Conservation (phyloP, 306 rosid genomes). For the Prunus armeniaca region DNA sequence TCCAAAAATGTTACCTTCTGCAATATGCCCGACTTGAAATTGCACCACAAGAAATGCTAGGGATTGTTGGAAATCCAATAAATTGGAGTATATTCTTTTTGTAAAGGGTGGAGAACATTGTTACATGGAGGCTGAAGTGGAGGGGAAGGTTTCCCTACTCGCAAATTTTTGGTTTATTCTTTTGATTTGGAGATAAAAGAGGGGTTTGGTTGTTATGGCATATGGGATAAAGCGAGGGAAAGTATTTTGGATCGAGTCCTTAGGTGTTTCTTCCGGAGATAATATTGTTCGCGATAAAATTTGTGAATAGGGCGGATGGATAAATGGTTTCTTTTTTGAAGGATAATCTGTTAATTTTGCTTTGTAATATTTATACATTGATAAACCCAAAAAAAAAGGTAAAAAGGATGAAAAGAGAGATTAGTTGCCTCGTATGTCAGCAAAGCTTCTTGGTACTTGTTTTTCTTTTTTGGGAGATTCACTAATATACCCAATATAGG, state of each 20-base stretch:
- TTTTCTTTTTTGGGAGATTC: no score
- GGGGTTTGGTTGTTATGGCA: neutral
- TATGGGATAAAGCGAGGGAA: neutral
- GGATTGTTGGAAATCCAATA: conserved; percentile 7
- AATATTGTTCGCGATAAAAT: neutral
- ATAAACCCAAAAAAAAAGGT: neutral
- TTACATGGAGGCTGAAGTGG: conserved; percentile 21
- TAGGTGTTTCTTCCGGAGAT: neutral
- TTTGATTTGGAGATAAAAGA: neutral
- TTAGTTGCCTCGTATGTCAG: neutral
- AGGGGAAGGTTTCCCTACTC: neutral
- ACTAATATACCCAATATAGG: no score
- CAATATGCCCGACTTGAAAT: neutral
- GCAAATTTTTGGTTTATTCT: conserved; percentile 10
- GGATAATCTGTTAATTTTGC: neutral
- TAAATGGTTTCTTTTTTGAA: neutral
- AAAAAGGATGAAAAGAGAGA: neutral
- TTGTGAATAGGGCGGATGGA: conserved; percentile 2
- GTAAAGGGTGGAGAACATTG: conserved; percentile 48
- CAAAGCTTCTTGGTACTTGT: neutral
- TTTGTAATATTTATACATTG: neutral
- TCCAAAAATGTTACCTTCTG: conserved; percentile 8
- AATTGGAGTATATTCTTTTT: conserved; percentile 26
- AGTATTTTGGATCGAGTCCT: neutral
- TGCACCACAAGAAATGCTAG: neutral